These are phyloP conservation scores for Colletotrichum cereale DNA, from an alignment of 2,329 filamentous ascomycete species.

Conservation along the genomic window DNA sequence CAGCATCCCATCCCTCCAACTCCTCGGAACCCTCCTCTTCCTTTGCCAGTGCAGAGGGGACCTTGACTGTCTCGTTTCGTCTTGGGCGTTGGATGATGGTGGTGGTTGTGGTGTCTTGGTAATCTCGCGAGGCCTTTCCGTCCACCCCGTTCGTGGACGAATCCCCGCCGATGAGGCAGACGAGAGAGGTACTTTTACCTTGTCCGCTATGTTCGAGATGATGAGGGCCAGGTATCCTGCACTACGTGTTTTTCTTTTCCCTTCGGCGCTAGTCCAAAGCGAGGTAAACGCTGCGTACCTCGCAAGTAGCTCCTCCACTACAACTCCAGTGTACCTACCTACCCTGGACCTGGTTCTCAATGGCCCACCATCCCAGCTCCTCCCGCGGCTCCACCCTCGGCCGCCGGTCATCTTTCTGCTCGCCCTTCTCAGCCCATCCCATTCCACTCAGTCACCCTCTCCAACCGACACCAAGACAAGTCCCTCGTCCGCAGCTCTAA, in stretches of 20 bases:
- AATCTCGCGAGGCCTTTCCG: slow-evolving; percentile 30
- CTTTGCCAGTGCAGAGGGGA: neutral
- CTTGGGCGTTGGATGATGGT: neutral
- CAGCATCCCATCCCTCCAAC: neutral
- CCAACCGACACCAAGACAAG: slow-evolving; percentile 28
- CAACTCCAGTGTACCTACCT: slow-evolving; percentile 31
- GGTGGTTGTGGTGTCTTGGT: slow-evolving; percentile 25
- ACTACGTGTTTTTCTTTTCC: neutral
- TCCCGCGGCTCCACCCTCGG: slow-evolving; percentile 36
- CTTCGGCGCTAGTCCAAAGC: slow-evolving; percentile 10
- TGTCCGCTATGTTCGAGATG: neutral
- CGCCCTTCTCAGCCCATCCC: slow-evolving; percentile 38
- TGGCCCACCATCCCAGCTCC: slow-evolving; percentile 38
- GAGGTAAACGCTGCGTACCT: slow-evolving; percentile 21
- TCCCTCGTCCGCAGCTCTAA: slow-evolving; percentile 3
- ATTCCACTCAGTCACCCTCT: slow-evolving; percentile 27
- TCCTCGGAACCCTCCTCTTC: neutral
- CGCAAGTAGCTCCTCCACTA: slow-evolving; percentile 27
- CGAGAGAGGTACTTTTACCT: slow-evolving; percentile 1
- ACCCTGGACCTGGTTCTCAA: slow-evolving; percentile 31
- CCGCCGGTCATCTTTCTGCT: slow-evolving; percentile 37
- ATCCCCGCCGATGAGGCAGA: slow-evolving; percentile 9
- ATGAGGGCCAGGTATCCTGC: neutral
- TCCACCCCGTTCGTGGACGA: slow-evolving; percentile 19
- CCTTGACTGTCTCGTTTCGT: slow-evolving; percentile 6